Evolutionary conservation across 1,139 yeast genomes (phyloP).

Genomic region (Cylindricascospora bacillispora): DNA sequence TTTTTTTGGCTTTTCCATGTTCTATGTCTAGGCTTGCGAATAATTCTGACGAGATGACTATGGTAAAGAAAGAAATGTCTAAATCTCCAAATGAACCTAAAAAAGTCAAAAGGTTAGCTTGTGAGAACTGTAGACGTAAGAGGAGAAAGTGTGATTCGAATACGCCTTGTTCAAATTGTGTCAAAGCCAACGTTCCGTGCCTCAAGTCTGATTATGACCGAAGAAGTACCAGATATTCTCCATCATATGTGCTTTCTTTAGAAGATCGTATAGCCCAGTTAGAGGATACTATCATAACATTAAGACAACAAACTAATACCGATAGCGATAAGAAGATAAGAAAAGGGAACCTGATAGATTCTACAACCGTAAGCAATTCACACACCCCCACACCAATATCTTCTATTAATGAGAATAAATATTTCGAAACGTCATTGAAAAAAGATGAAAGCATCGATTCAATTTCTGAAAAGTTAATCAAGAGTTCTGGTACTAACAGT

Average conservation of each 20-base stretch:
- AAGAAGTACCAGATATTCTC: conserved; percentile 37
- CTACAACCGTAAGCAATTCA: not conserved
- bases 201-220: conserved; percentile 33
- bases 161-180: conserved; percentile 38
- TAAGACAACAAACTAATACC: conserved; percentile 8
- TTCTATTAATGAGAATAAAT: not conserved
- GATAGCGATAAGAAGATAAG: not conserved
- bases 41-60: too few species aligned
- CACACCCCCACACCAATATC: not conserved
- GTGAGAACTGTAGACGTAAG: conserved; percentile 40
- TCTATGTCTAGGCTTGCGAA: too few species aligned
- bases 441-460: not conserved
- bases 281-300: conserved; percentile 6
- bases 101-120: conserved; percentile 24
- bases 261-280: conserved; percentile 18
- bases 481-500: conserved; percentile 9
- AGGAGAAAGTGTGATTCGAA: conserved; percentile 40
- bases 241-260: conserved; percentile 31
- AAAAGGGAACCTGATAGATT: not conserved
- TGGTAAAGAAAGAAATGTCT: too few species aligned
- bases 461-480: conserved; percentile 1
- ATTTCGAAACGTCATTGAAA: too few species aligned
- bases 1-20: too few species aligned
- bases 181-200: conserved; percentile 34
- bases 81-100: too few species aligned